Base-by-base conservation (phyloP, 768 basidiomycete species). In the Candolleomyces efflorescens region DNA sequence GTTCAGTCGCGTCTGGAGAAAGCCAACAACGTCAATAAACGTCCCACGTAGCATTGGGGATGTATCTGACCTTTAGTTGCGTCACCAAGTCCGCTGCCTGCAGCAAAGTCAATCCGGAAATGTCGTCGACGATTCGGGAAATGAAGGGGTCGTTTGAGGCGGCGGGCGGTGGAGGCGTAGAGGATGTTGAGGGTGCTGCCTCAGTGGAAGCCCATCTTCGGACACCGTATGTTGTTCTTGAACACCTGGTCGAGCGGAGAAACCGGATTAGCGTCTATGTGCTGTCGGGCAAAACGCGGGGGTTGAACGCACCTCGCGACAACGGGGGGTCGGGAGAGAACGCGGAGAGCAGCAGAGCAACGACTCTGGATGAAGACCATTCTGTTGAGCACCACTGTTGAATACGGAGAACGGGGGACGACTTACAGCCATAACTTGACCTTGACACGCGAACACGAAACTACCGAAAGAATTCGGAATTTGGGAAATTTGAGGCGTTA, bases 71-170 rank as follows among this genome's bases (percentile, higher is more conserved):
- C 83, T 99, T 99, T 66, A 99, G 81, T 32, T 88, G 78, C 1
- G 91, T 77, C 47, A 98, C 95, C 56, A 99, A 83, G 78, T 98
- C 96, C 12, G 96, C 89, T 5, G 96, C 96, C 71, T 98, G 95
- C 58, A 99, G 77, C 55, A 98, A 79, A 18, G 94, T 92, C 64
- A 98, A 73, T 20, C 79, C 74, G 5, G 94, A 91, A 64, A 99
- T 98, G 70, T 93, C 89, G 69, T 98, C 93, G 24, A 99, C 97
- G 66, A 99, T 89, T 59, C 83, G 83, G 50, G 75, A 77, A 62
- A 99, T 81, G 64, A 80, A 84, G 20, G 92, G 83, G 69, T 94
- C 85, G 22, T 32, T 32, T 5, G 74, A 68, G 15, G 79, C 70
- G 17, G 68, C 66, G 5, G 80, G 73, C 1, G 80, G 79, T 22